Conservation (phyloP, 805 yeast genomes). For the Priceomyces medius region DNA sequence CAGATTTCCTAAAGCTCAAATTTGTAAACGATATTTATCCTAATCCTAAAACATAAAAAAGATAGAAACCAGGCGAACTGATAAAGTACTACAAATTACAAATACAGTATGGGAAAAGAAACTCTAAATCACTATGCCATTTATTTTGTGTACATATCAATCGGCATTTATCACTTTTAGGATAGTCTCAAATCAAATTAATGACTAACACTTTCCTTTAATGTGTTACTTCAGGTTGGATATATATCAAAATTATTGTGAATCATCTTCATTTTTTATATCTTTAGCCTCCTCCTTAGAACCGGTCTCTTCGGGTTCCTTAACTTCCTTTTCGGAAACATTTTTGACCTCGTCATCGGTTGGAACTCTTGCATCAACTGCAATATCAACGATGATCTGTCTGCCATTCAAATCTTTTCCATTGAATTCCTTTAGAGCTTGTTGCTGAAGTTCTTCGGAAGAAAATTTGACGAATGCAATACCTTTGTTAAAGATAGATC, state of each 20-base stretch:
- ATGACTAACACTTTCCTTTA: not conserved
- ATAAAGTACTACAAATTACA: not conserved
- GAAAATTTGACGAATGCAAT: constrained; percentile 64
- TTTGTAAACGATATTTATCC: no score
- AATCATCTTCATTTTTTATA: constrained; percentile 1
- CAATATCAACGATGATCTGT: constrained; percentile 65
- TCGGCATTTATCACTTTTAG: not conserved
- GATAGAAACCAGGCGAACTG: not conserved
- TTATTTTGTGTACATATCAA: constrained; percentile 2
- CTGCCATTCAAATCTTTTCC: constrained; percentile 68
- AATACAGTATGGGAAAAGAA: not conserved
- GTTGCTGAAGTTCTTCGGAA: constrained; percentile 58
- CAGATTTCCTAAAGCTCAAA: no score
- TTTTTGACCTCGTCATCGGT: constrained; percentile 27
- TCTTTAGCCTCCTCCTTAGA: constrained; percentile 1
- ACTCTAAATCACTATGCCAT: constrained; percentile 3
- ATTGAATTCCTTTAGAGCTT: constrained; percentile 70
- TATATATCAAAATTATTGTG: constrained; percentile 1
- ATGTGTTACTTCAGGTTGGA: not conserved
- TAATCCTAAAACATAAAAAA: no score
- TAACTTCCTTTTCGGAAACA: constrained; percentile 4
- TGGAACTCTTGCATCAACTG: constrained; percentile 55
- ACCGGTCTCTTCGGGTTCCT: not conserved
- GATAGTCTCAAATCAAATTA: constrained; percentile 1
- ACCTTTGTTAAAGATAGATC: constrained; percentile 54